phyloP scores from a whole-genome alignment of 768 basidiomycete genomes.

The Mycena sanguinolenta region DNA sequence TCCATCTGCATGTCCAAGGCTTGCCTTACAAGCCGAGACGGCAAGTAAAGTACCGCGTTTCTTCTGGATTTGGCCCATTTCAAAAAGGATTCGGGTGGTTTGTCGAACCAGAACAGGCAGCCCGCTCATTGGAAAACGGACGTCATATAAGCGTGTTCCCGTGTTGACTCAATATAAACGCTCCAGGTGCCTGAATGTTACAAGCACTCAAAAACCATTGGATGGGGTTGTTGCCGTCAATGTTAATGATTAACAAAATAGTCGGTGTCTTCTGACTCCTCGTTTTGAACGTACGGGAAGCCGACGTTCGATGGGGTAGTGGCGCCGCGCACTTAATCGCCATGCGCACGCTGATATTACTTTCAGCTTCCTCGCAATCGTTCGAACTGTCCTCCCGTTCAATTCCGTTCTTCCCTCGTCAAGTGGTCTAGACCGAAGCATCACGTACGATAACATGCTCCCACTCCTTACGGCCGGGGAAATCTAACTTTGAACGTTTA shows the following conservation, averaged over 20 bases:
- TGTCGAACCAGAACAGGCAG: constrained; percentile 70
- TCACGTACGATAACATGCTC: not conserved
- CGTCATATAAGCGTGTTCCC: constrained; percentile 65
- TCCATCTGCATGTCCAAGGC: constrained; percentile 82
- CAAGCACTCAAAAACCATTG: not conserved
- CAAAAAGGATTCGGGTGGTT: constrained; percentile 85
- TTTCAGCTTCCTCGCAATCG: not conserved
- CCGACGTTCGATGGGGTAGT: not conserved
- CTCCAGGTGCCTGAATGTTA: not conserved
- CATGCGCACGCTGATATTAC: not conserved
- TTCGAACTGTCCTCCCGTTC: too few relatives aligned
- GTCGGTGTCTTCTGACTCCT: constrained; percentile 20
- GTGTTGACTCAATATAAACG: constrained; percentile 47
- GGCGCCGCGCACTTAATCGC: not conserved
- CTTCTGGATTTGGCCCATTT: constrained; percentile 51
- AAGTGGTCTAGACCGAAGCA: not conserved
- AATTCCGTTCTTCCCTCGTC: not conserved
- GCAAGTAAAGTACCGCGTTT: constrained; percentile 64
- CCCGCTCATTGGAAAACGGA: constrained; percentile 69
- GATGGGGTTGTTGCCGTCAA: constrained; percentile 15
- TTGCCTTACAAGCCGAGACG: constrained; percentile 69
- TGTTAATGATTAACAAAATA: constrained; percentile 2
- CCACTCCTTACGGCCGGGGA: not conserved
- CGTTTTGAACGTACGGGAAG: not conserved
- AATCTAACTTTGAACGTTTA: not conserved